Conservation (phyloP, 75 land plant species). For the Adiantum capillusveneris region DNA sequence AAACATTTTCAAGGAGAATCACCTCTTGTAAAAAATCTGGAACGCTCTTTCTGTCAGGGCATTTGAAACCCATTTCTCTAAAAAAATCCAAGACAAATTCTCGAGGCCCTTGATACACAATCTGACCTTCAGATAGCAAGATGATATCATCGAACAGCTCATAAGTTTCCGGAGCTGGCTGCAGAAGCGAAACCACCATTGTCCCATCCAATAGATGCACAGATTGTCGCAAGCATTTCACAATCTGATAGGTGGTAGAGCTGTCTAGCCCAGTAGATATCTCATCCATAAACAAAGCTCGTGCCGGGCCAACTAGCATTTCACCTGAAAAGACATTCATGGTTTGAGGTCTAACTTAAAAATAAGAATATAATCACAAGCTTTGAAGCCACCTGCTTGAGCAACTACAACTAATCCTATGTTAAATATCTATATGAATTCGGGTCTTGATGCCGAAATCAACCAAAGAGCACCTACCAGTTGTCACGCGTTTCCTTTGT, state of each 20-base stretch:
- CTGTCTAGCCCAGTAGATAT: conserved; percentile 68
- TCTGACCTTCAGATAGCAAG: conserved; percentile 51
- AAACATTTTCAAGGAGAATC: too few species aligned
- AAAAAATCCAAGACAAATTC: conserved; percentile 41
- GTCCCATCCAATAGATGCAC: conserved; percentile 43
- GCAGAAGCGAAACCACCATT: conserved; percentile 49
- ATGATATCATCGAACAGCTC: conserved; percentile 59
- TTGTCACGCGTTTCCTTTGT: conserved; percentile 30
- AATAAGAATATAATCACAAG: too few species aligned
- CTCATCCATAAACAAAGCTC: conserved; percentile 56
- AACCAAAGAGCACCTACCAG: too few species aligned
- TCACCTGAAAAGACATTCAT: conserved; percentile 43
- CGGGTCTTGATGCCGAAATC: too few species aligned
- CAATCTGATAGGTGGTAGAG: conserved; percentile 60
- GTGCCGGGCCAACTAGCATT: conserved; percentile 55
- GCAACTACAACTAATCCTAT: too few species aligned
- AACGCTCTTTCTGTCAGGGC: conserved; percentile 57
- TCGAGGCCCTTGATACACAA: conserved; percentile 55
- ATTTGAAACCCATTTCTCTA: conserved; percentile 50
- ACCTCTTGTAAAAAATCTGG: conserved; percentile 69
- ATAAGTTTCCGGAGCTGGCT: conserved; percentile 63
- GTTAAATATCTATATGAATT: too few species aligned
- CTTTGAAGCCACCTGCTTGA: too few species aligned
- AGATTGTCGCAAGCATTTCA: conserved; percentile 38
- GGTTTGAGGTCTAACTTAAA: too few species aligned